Percentiles rank a stretch among this genome's conserved stretches.
phyloP scores from a whole-genome alignment of 176 grass and related monocot species.

The Triticum turgidum region DNA sequence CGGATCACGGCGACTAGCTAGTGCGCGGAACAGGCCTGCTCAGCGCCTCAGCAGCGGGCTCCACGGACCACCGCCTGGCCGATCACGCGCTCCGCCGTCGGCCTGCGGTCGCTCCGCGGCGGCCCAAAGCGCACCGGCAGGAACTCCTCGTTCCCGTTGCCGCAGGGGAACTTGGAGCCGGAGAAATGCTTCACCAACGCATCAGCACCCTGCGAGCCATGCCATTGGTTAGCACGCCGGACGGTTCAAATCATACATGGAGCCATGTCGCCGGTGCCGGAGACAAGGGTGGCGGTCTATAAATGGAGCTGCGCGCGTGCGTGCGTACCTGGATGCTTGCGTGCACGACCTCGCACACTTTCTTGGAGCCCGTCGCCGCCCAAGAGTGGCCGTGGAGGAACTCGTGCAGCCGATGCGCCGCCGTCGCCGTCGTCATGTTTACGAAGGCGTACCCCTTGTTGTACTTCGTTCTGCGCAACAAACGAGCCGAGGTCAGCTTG shows the following conservation, averaged over 20 bases:
- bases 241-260: not conserved
- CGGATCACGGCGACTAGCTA: not conserved
- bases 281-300: no score
- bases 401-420: slow-evolving; percentile 25
- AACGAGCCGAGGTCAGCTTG: not conserved
- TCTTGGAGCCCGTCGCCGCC: slow-evolving; percentile 1
- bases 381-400: slow-evolving; percentile 28
- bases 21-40: not conserved
- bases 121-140: slow-evolving; percentile 52
- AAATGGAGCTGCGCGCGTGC: no score
- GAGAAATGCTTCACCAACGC: slow-evolving; percentile 1
- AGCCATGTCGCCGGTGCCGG: not conserved
- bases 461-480: slow-evolving; percentile 3
- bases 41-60: not conserved
- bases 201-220: slow-evolving; percentile 10
- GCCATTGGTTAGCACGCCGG: not conserved
- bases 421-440: slow-evolving; percentile 43
- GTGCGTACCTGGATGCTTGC: slow-evolving; percentile 38
- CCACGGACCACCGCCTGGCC: not conserved
- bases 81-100: not conserved
- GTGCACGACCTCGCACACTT: slow-evolving; percentile 47
- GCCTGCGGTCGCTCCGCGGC: slow-evolving; percentile 21
- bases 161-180: not conserved
- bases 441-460: slow-evolving; percentile 69
- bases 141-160: not conserved